Evolutionary conservation across 1,284 basidiomycete genomes (phyloP), one percentile per base, ranked within the genome.

Genomic region (Apiotrichum sp.): DNA sequence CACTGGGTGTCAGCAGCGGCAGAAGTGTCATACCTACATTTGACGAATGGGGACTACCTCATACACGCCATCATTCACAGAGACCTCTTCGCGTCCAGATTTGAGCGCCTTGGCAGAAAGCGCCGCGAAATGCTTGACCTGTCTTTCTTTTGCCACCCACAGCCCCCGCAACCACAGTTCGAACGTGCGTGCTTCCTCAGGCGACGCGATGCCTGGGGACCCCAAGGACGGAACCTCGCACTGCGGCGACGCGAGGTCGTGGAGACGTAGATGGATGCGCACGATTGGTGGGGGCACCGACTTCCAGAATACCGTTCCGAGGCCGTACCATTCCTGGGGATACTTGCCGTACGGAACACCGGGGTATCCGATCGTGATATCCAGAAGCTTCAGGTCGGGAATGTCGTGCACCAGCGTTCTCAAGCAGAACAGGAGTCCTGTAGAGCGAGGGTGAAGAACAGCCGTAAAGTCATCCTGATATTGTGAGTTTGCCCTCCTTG

Each of bases 341-440:
- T 76, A 78, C 5, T 72, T 72, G 0, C 76, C 75, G 2, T 69
- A 70, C 1, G 79, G 77, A 3, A 79, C 73, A 79, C 92, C 93
- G 53, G 93, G 91, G 74, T 97, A 97, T 16, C 87, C 83, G 61
- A 93, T 82, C 0, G 93, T 96, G 45, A 93, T 78, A 69, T 95
- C 92, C n/a, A 97, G 78, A 16, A 98, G 76, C 65, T 86, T 83
- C 59, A 98, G 79, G 57, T 82, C 82, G 22, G 86, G 86, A 43
- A 95, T 82, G 51, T 86, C 82, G 16, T 88, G 86, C 8, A 84
- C 80, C 8, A 98, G 81, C 0, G 89, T 86, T 32, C 90, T 83
- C 39, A 97, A 77, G 60, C 86, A 89, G 72, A 89, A 91, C 59
- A 88, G 85, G 50, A 97, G 78, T 1, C 95, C 95, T 0, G 91